A percentile compares a stretch with the other conserved stretches of the same genome.
Conservation (phyloP, 2,329 filamentous ascomycete species). For the Podosphaera fusca region DNA sequence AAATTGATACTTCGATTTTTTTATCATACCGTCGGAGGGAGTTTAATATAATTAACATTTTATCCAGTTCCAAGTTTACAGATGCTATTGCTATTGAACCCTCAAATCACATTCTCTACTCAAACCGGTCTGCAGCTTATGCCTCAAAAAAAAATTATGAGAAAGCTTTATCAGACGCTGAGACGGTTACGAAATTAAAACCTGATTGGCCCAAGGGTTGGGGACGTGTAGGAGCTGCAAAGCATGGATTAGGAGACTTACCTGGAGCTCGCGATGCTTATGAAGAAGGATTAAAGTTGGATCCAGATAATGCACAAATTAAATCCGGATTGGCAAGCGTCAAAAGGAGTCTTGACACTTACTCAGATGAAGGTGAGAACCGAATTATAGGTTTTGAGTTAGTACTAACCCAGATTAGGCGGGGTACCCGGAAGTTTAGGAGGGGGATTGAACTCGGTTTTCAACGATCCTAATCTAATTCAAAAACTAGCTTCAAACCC, state of each 20-base stretch:
- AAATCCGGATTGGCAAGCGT: conserved; percentile 73
- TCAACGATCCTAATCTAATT: conserved; percentile 75
- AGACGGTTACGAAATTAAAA: conserved; percentile 85
- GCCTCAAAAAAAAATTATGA: conserved; percentile 79
- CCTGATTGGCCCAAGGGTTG: conserved; percentile 96
- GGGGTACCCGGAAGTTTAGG: conserved; percentile 35
- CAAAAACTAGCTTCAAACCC: conserved; percentile 85
- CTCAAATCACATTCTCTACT: conserved; percentile 88
- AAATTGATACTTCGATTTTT: conserved; percentile 5
- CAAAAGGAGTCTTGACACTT: conserved; percentile 65
- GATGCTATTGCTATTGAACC: conserved; percentile 78
- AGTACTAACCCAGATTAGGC: conserved; percentile 7
- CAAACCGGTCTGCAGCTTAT: conserved; percentile 74
- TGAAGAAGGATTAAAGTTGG: conserved; percentile 80
- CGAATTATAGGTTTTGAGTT: background rate
- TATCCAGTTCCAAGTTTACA: conserved; percentile 65
- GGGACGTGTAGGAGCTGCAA: conserved; percentile 75
- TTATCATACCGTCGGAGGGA: background rate
- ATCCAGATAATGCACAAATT: conserved; percentile 75
- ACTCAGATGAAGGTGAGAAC: conserved; percentile 27
- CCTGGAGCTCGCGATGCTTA: conserved; percentile 73
- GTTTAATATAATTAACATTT: background rate
- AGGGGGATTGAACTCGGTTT: conserved; percentile 71
- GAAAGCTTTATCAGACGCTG: conserved; percentile 67
- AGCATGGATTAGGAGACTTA: conserved; percentile 72